These are phyloP conservation scores for Passalora sequoiae DNA, from an alignment of 2,329 filamentous ascomycete species.

Conservation along the genomic window DNA sequence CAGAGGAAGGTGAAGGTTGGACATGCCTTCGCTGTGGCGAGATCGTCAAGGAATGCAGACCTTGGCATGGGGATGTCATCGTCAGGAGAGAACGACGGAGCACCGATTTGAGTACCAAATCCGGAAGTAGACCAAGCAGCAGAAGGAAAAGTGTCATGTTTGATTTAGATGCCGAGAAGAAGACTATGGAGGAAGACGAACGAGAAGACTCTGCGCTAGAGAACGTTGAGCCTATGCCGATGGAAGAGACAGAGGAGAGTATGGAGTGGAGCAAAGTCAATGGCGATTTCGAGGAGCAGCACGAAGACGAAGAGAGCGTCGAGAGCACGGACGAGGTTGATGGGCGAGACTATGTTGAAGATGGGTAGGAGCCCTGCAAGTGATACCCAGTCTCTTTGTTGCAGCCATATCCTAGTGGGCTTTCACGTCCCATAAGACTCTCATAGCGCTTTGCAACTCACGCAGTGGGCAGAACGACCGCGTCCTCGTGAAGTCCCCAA, in stretches of 20 bases:
- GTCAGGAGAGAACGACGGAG: conserved; percentile 11
- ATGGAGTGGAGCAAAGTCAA: conserved; percentile 26
- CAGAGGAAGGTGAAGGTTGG: conserved; percentile 93
- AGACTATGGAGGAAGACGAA: conserved; percentile 14
- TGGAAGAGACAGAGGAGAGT: conserved; percentile 24
- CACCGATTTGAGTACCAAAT: conserved; percentile 12
- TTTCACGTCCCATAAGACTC: too few species aligned
- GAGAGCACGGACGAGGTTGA: conserved; percentile 7
- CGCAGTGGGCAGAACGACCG: too few species aligned
- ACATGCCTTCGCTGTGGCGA: conserved; percentile 83
- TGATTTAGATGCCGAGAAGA: conserved; percentile 25
- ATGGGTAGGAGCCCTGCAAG: too few species aligned
- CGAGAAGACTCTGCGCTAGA: conserved; percentile 17
- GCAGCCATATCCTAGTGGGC: too few species aligned
- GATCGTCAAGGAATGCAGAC: conserved; percentile 74
- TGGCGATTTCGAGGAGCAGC: conserved; percentile 15
- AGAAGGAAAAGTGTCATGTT: conserved; percentile 28
- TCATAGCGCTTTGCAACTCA: too few species aligned
- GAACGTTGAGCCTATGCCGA: conserved; percentile 28
- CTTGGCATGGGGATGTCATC: conserved; percentile 87
- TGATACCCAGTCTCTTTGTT: too few species aligned
- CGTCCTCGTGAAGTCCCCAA: too few species aligned
- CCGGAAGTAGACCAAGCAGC: conserved; percentile 6
- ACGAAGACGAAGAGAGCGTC: conserved; percentile 10
- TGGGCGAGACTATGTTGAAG: conserved; percentile 17